Percentiles rank a stretch among this genome's conserved stretches.
Conservation (phyloP, 2,329 filamentous ascomycete genomes). For the Hypomyces perniciosus region DNA sequence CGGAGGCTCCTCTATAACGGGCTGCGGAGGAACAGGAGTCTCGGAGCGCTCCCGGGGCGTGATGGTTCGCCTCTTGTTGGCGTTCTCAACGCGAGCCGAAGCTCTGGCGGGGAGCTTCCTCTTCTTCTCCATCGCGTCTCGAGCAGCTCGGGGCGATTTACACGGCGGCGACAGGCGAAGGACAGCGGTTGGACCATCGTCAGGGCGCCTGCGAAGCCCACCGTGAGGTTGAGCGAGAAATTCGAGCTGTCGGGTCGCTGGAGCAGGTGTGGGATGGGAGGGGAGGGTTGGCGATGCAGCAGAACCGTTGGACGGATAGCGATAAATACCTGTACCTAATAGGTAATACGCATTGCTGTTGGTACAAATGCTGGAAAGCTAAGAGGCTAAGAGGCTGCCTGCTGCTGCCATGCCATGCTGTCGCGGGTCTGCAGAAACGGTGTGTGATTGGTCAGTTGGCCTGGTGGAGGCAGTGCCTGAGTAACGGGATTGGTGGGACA, state of each 20-base stretch:
- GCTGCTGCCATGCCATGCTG: background rate
- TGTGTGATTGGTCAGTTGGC: background rate
- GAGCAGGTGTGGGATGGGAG: background rate
- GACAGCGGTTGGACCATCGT: constrained; percentile 23
- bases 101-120: constrained; percentile 59
- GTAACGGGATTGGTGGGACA: background rate
- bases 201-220: constrained; percentile 21
- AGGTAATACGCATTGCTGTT: background rate
- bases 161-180: constrained; percentile 12
- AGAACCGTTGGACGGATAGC: background rate
- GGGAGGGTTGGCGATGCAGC: background rate
- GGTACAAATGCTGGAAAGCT: background rate
- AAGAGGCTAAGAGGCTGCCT: background rate
- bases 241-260: constrained; percentile 2
- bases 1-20: constrained; percentile 28
- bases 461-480: background rate
- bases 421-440: background rate
- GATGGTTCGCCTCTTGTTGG: constrained; percentile 53
- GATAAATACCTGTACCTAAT: constrained; percentile 1
- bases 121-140: constrained; percentile 54
- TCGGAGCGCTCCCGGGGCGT: constrained; percentile 49
- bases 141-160: constrained; percentile 9
- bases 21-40: constrained; percentile 37
- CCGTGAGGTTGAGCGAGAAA: constrained; percentile 9
- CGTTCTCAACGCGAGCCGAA: constrained; percentile 54